These are phyloP conservation scores for Melanomma pulvis-pyrius DNA, from an alignment of 495 filamentous ascomycete species.

Conservation along the genomic window DNA sequence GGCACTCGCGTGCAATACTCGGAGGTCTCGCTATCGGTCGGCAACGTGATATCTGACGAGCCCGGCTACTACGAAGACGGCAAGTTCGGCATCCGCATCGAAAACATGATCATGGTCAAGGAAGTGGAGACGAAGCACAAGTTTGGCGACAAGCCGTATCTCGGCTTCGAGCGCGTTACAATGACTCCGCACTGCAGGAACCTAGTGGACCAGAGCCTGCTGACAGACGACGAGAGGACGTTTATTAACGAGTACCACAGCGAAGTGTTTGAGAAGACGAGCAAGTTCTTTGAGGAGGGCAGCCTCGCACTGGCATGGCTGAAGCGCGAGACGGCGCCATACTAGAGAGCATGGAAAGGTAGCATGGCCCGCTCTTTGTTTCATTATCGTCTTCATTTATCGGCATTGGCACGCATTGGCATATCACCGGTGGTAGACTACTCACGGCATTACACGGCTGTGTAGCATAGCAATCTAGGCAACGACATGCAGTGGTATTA, in stretches of 20 bases:
- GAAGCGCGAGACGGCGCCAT: conserved; percentile 73
- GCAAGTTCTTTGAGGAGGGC: conserved; percentile 75
- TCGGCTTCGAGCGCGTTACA: conserved; percentile 96
- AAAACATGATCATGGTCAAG: conserved; percentile 87
- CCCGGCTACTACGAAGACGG: conserved; percentile 99
- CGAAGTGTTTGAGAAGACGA: conserved; percentile 81
- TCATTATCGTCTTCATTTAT: not conserved
- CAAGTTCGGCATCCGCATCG: conserved; percentile 95
- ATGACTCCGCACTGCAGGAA: conserved; percentile 94
- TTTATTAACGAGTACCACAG: conserved; percentile 89
- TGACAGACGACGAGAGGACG: conserved; percentile 75
- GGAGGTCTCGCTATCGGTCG: conserved; percentile 85
- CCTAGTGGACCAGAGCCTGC: conserved; percentile 73
- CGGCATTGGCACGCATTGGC: not conserved
- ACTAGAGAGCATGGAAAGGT: conserved; percentile 8
- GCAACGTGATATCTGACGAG: conserved; percentile 93
- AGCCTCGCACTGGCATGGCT: conserved; percentile 74
- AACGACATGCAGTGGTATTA: not conserved
- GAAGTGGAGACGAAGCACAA: conserved; percentile 82
- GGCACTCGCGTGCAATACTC: conserved; percentile 89
- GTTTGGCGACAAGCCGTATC: conserved; percentile 90
- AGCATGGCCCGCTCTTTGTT: not conserved
- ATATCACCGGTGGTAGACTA: not conserved
- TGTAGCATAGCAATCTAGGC: not conserved
- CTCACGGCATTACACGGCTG: conserved; percentile 5